Percentiles rank a stretch among this genome's conserved stretches.
Evolutionary conservation across 2,329 filamentous ascomycete genomes (phyloP).

Genomic region (Trichoderma afroharzianum): DNA sequence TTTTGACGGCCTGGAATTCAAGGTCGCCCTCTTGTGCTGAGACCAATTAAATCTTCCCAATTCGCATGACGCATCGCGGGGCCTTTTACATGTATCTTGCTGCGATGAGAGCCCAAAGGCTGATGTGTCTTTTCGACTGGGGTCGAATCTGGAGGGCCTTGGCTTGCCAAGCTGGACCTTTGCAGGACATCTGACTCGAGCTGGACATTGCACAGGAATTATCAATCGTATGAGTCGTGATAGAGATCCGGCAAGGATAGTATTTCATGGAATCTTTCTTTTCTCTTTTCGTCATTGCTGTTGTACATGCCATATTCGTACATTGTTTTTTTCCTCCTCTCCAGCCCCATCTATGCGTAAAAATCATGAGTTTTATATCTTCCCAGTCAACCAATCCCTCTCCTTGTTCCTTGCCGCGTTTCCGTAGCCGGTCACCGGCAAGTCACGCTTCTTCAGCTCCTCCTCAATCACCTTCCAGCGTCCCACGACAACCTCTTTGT

Average conservation of each 20-base stretch:
- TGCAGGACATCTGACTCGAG: background rate
- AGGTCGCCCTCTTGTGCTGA: background rate
- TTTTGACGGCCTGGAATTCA: background rate
- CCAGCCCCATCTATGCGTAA: background rate
- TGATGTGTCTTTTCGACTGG: background rate
- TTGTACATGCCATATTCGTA: constrained; percentile 15
- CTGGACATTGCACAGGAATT: background rate
- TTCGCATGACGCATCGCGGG: background rate
- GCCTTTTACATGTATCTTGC: background rate
- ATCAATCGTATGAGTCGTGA: background rate
- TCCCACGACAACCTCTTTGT: constrained; percentile 68
- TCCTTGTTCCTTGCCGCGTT: constrained; percentile 41
- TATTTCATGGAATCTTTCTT: background rate
- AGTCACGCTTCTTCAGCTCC: constrained; percentile 59
- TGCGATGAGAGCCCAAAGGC: background rate
- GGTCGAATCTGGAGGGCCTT: background rate
- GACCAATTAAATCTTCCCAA: background rate
- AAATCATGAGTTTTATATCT: constrained; percentile 19
- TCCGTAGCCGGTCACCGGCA: constrained; percentile 54
- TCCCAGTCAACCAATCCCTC: constrained; percentile 41
- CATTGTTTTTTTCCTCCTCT: background rate
- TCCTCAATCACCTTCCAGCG: constrained; percentile 76
- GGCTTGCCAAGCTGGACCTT: background rate
- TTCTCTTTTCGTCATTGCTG: background rate
- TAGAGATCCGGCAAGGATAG: background rate